Conservation (phyloP, 495 filamentous ascomycete genomes). For the Astrocystis sublimbata region DNA sequence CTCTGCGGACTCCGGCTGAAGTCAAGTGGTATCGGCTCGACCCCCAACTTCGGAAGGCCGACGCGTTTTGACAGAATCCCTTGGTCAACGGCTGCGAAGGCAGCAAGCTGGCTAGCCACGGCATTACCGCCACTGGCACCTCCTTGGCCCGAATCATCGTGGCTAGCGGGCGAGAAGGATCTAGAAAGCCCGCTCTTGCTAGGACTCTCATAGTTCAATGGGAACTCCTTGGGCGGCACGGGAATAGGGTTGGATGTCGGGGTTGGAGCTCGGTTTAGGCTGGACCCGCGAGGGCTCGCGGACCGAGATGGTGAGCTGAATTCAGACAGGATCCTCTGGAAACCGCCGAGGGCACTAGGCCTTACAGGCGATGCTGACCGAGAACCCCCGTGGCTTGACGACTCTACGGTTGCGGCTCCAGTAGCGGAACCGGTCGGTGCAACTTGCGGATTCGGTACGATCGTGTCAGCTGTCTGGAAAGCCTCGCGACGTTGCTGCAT, state of each 20-base stretch:
- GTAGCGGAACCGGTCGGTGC: conserved; percentile 24
- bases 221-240: conserved; percentile 32
- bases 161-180: conserved; percentile 42
- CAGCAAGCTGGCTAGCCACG: conserved; percentile 46
- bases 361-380: conserved; percentile 45
- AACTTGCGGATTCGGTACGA: conserved; percentile 29
- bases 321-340: conserved; percentile 58
- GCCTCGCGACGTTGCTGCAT: conserved; percentile 69
- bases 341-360: conserved; percentile 52
- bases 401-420: conserved; percentile 31
- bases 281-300: conserved; percentile 50
- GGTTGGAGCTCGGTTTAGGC: conserved; percentile 26
- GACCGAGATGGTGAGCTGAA: conserved; percentile 52
- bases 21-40: conserved; percentile 42
- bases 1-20: conserved; percentile 41
- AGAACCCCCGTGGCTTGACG: conserved; percentile 34
- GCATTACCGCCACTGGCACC: conserved; percentile 27
- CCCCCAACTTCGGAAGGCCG: conserved; percentile 35
- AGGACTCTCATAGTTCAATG: conserved; percentile 32
- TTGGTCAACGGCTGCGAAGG: conserved; percentile 56
- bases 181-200: conserved; percentile 28
- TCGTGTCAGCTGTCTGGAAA: conserved; percentile 58
- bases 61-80: conserved; percentile 51
- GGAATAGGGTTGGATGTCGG: conserved; percentile 36
- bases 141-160: conserved; percentile 26